phyloP scores from a whole-genome alignment of 768 basidiomycete species.

The Tricholoma matsutake region DNA sequence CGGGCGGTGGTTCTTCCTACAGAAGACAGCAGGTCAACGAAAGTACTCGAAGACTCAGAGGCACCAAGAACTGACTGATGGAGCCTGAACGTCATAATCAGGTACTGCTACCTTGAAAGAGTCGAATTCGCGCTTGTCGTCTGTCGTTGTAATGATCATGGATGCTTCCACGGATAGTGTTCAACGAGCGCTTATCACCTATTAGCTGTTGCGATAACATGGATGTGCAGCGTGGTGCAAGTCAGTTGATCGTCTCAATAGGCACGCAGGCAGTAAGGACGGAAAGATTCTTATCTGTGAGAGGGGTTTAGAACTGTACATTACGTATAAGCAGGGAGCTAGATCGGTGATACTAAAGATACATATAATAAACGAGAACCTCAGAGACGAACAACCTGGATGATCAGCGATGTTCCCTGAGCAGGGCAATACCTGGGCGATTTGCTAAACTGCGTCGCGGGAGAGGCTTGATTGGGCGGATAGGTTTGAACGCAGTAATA shows the following conservation, averaged over 20 bases:
- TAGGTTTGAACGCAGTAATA: conserved; percentile 38
- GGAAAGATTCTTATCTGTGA: background rate
- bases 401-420: conserved; percentile 16
- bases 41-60: background rate
- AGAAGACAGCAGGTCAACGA: background rate
- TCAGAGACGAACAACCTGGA: background rate
- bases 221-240: no score
- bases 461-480: conserved; percentile 44
- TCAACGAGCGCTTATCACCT: background rate
- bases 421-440: conserved; percentile 29
- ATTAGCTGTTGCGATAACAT: background rate
- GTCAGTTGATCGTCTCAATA: no score
- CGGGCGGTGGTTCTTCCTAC: conserved; percentile 20
- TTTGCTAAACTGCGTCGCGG: conserved; percentile 32
- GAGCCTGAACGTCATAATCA: background rate
- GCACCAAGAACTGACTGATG: background rate
- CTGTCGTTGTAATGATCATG: conserved; percentile 1
- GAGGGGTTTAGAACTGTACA: background rate
- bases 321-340: background rate
- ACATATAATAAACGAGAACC: background rate
- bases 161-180: background rate
- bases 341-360: background rate
- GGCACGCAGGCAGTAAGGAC: no score
- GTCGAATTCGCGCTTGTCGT: background rate
- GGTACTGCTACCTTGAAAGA: background rate